phyloP scores from a whole-genome alignment of 108 stramenopile genomes.

The Phaeodactylum tricornutum region DNA sequence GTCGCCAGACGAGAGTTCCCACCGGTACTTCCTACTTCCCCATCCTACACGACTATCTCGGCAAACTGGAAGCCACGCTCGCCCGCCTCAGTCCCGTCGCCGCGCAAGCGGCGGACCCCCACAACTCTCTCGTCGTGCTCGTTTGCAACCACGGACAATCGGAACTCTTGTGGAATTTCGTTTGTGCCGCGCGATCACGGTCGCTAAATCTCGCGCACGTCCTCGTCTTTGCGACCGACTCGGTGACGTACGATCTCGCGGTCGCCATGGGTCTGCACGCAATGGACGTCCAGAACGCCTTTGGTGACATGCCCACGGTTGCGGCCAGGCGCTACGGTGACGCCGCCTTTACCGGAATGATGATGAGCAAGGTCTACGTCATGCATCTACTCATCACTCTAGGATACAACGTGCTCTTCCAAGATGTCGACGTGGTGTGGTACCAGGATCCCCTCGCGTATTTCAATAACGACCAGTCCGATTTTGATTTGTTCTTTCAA shows the following conservation, averaged over 20 bases:
- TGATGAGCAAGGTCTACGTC: constrained; percentile 33
- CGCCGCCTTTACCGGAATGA: constrained; percentile 26
- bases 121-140: constrained; percentile 41
- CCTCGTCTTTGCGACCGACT: constrained; percentile 64
- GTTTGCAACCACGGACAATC: constrained; percentile 50
- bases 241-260: constrained; percentile 52
- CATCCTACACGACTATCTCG: constrained; percentile 31
- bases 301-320: constrained; percentile 34
- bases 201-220: constrained; percentile 26
- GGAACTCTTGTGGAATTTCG: constrained; percentile 57
- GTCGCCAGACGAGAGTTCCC: constrained; percentile 25
- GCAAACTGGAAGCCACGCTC: constrained; percentile 27
- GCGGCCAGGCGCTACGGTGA: constrained; percentile 61
- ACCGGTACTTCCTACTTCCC: constrained; percentile 26
- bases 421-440: constrained; percentile 68
- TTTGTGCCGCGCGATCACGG: constrained; percentile 32
- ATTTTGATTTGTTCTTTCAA: constrained; percentile 39
- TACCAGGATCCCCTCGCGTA: constrained; percentile 55
- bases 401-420: constrained; percentile 79
- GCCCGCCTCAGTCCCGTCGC: constrained; percentile 28
- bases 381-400: constrained; percentile 46
- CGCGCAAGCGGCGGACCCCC: constrained; percentile 29
- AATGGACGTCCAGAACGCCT: constrained; percentile 15
- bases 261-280: constrained; percentile 41
- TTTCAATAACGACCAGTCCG: constrained; percentile 23